Evolutionary conservation across 805 yeast genomes (phyloP).

Genomic region (Wickerhamiella azyma): DNA sequence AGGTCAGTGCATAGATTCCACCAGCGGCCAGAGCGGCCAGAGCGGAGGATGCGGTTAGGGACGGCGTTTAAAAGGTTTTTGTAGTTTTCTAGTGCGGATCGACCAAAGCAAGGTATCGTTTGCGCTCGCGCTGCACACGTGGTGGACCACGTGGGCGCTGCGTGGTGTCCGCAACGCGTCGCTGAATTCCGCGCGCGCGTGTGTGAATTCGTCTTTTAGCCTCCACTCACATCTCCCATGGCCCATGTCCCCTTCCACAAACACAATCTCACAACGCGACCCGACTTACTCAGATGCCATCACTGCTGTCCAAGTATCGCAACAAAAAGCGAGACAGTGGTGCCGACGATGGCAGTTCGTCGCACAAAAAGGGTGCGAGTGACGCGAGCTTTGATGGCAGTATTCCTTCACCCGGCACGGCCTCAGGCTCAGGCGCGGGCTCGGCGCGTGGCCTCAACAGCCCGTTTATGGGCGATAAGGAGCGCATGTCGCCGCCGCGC

Average conservation of each 20-base stretch:
- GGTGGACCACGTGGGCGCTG: too few species aligned
- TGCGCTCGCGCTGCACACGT: too few species aligned
- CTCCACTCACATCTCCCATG: too few species aligned
- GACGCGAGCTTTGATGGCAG: conserved; percentile 7
- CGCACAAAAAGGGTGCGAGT: conserved; percentile 5
- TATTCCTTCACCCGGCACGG: conserved; percentile 1
- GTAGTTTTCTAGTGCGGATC: too few species aligned
- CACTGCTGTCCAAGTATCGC: conserved; percentile 16
- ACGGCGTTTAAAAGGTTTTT: too few species aligned
- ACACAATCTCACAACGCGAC: neutral
- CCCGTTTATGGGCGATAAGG: conserved; percentile 9
- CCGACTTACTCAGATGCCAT: conserved; percentile 11
- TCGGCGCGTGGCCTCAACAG: conserved; percentile 7
- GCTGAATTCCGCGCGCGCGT: too few species aligned
- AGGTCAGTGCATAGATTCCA: neutral
- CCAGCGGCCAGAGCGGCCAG: too few species aligned
- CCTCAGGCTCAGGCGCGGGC: neutral
- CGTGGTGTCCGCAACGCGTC: too few species aligned
- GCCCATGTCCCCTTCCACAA: too few species aligned
- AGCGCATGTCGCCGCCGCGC: conserved; percentile 2
- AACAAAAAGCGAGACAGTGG: conserved; percentile 19
- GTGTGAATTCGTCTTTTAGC: too few species aligned
- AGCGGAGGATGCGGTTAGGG: too few species aligned
- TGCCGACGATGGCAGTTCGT: conserved; percentile 7
- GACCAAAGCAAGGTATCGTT: too few species aligned